Percentiles rank a stretch among this genome's conserved stretches.
These are phyloP conservation scores for Eimeria falciformis DNA, from an alignment of 169 alveolate genomes.

Conservation along the genomic window DNA sequence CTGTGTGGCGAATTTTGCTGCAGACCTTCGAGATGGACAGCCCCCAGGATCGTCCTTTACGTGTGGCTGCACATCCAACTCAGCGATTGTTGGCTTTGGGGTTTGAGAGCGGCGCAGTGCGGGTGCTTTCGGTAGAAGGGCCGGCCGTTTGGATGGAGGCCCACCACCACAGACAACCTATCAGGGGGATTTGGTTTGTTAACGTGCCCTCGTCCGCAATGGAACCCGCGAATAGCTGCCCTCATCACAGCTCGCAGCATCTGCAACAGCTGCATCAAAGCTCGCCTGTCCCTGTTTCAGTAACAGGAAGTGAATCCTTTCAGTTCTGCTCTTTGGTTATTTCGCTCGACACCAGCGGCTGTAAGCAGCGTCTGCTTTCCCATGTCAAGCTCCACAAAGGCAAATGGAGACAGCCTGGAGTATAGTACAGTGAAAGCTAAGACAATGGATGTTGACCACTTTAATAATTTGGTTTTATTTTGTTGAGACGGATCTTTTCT, in stretches of 20 bases:
- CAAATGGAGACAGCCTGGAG: no score
- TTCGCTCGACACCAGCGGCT: constrained; percentile 38
- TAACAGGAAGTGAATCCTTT: neutral
- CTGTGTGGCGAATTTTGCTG: no score
- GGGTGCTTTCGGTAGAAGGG: constrained; percentile 68
- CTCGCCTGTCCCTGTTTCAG: neutral
- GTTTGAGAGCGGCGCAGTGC: constrained; percentile 75
- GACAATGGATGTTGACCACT: no score
- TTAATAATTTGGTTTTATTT: neutral
- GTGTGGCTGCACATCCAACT: constrained; percentile 76
- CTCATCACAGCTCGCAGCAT: neutral
- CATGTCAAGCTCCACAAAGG: no score
- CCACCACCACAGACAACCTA: constrained; percentile 65
- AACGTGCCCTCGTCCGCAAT: neutral
- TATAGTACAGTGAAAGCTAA: neutral
- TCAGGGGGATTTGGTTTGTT: constrained; percentile 62
- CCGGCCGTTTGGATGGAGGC: constrained; percentile 76
- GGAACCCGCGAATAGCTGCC: constrained; percentile 29
- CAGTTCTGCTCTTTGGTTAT: constrained; percentile 37
- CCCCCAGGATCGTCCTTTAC: constrained; percentile 58
- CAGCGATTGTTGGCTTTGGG: constrained; percentile 74
- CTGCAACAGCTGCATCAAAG: neutral
- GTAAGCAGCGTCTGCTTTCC: no score
- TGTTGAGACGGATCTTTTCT: no score
- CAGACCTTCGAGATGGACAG: constrained; percentile 76